Conservation (phyloP, 2,329 filamentous ascomycete genomes). For the Neophaeococcomyces mojaviensis region DNA sequence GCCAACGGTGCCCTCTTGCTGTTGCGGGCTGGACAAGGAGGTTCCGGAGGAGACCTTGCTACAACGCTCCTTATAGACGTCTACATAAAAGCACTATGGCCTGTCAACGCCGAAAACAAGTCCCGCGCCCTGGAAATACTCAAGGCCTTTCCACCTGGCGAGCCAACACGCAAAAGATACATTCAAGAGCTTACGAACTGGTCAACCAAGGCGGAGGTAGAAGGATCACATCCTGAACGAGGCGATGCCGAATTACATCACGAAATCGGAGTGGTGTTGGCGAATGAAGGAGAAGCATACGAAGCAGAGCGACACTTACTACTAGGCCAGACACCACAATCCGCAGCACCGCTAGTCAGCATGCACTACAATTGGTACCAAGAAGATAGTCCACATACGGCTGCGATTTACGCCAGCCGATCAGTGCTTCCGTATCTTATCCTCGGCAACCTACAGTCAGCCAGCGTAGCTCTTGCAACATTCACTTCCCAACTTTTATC, state of each 20-base stretch:
- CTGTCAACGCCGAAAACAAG: conserved; percentile 51
- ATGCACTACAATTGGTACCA: conserved; percentile 94
- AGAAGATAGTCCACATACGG: conserved; percentile 78
- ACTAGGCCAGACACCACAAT: conserved; percentile 75
- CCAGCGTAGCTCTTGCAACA: conserved; percentile 71
- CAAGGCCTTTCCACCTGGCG: conserved; percentile 69
- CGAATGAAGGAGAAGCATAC: conserved; percentile 87
- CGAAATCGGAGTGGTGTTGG: conserved; percentile 77
- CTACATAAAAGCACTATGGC: conserved; percentile 77
- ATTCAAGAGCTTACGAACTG: conserved; percentile 80
- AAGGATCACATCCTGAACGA: conserved; percentile 59
- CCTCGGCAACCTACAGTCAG: conserved; percentile 80
- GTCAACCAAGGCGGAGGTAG: conserved; percentile 70
- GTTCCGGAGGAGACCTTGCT: conserved; percentile 83
- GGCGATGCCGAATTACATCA: conserved; percentile 94
- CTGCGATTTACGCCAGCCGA: conserved; percentile 76
- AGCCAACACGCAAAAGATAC: conserved; percentile 89
- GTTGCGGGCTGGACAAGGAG: conserved; percentile 85
- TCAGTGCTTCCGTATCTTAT: conserved; percentile 87
- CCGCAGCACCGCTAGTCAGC: conserved; percentile 67
- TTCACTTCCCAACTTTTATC: conserved; percentile 61
- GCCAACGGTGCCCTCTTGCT: conserved; percentile 76
- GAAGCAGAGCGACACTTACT: conserved; percentile 82
- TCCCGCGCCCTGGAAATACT: conserved; percentile 67
- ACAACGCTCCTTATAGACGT: conserved; percentile 82